These are phyloP conservation scores for Beauveria sp. DNA, from an alignment of 2,329 filamentous ascomycete species.

Conservation along the genomic window DNA sequence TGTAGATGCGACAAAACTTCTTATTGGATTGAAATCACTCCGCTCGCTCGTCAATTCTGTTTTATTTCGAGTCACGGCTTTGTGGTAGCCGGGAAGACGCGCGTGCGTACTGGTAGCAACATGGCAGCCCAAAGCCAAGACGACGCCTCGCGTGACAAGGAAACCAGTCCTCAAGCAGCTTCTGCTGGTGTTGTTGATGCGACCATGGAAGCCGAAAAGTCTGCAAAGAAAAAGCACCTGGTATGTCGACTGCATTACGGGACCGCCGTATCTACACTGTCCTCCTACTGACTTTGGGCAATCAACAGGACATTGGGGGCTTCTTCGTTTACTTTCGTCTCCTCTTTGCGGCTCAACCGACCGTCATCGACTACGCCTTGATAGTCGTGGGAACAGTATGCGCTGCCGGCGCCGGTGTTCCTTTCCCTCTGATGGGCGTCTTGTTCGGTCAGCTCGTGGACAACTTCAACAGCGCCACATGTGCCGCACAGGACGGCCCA, in stretches of 20 bases:
- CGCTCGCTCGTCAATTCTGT: neutral
- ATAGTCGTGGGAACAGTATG: conserved; percentile 25
- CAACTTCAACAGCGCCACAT: conserved; percentile 43
- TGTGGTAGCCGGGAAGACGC: neutral
- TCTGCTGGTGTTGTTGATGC: neutral
- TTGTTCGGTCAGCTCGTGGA: conserved; percentile 51
- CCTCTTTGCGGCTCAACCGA: conserved; percentile 29
- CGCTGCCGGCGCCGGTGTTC: conserved; percentile 45
- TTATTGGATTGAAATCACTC: too few species aligned
- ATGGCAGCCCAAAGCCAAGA: neutral
- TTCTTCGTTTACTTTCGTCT: conserved; percentile 28
- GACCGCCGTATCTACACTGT: neutral
- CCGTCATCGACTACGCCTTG: conserved; percentile 24
- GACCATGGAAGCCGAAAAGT: neutral
- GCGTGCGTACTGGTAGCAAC: neutral
- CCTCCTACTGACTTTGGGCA: neutral
- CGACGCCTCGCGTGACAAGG: neutral
- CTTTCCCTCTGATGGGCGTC: conserved; percentile 49
- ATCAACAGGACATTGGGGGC: conserved; percentile 21
- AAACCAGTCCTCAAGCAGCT: neutral
- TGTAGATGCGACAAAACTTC: neutral
- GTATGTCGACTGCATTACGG: neutral
- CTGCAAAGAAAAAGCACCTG: too few species aligned
- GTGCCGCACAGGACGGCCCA: conserved; percentile 24
- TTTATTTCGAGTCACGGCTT: neutral